Evolutionary conservation across 306 rosid species (phyloP), one percentile per base, ranked within the genome.

Genomic region (Cucumis hystrix): DNA sequence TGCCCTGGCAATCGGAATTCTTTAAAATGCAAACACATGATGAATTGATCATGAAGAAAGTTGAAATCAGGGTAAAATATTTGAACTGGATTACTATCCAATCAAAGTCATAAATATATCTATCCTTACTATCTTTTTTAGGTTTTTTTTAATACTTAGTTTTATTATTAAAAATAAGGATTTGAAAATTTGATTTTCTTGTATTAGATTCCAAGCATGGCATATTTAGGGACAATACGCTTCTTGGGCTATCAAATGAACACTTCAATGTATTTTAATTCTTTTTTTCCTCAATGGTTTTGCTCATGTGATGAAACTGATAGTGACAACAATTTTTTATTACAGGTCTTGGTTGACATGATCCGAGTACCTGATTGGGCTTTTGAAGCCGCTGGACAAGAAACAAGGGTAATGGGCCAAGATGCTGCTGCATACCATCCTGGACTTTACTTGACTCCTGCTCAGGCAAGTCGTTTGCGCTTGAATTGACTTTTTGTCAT

Each of bases 321-420:
- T 9, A 9, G 60, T 8, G 77, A 17, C 51, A 39, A 33, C 62
- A 35, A 11, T 23, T 28, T 30, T 67, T 10, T 11, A 35, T 87
- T 64, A 72, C 78, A 95, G 99, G 86, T 95, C 80, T 69, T 95
- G 77, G 91, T 95, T 83, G 99, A 95, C 88, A 89, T 95, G 99
- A 81, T 95, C 78, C 96, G 97, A 51, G 99, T 95, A 77, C 99
- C 99, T 61, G 99, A 92, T 79, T 95, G 97, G 97, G 97, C 99
- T 78, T 92, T 92, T 87, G 99, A 95, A 86, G 97, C 96, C 72
- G 99, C 99, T 4, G 98, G 99, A 80, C 97, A 87, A 88, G 99
- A 95, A 89, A 82, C 93, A 52, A 89, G 99, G 78, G 89, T 91
- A 72, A 89, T 92, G 98, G 96, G 89, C 81, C 99, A 89, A 89